phyloP scores from a whole-genome alignment of 2,329 filamentous ascomycete species.

The Ilyonectria destructans region DNA sequence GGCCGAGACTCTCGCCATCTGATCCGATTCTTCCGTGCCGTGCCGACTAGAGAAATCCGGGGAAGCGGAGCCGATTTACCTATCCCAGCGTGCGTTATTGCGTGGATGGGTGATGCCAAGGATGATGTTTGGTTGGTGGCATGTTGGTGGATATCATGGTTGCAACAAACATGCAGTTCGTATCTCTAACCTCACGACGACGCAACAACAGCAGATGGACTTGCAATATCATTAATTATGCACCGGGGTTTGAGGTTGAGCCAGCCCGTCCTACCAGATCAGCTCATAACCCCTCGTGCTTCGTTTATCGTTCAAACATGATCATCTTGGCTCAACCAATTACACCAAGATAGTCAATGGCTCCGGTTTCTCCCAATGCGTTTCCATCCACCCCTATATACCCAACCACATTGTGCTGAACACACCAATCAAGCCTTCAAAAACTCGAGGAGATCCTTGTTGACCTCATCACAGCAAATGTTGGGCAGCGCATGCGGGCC shows the following conservation, averaged over 20 bases:
- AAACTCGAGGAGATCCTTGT: conserved; percentile 56
- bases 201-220: neutral
- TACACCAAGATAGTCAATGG: neutral
- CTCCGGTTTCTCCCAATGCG: neutral
- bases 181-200: neutral
- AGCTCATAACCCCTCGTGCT: neutral
- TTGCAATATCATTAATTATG: neutral
- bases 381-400: neutral
- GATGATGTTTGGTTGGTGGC: neutral
- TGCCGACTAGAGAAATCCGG: conserved; percentile 31
- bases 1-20: neutral
- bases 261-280: neutral
- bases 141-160: neutral
- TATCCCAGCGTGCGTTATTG: neutral
- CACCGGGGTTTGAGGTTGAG: neutral
- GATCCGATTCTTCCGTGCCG: conserved; percentile 31
- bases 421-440: conserved; percentile 18
- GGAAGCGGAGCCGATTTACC: conserved; percentile 26
- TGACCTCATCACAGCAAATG: conserved; percentile 54
- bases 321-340: neutral
- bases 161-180: neutral
- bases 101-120: neutral
- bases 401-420: no score
- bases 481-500: conserved; percentile 59
- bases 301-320: neutral